Evolutionary conservation across 2,329 filamentous ascomycete genomes (phyloP).

Genomic region (Nemania abortiva): DNA sequence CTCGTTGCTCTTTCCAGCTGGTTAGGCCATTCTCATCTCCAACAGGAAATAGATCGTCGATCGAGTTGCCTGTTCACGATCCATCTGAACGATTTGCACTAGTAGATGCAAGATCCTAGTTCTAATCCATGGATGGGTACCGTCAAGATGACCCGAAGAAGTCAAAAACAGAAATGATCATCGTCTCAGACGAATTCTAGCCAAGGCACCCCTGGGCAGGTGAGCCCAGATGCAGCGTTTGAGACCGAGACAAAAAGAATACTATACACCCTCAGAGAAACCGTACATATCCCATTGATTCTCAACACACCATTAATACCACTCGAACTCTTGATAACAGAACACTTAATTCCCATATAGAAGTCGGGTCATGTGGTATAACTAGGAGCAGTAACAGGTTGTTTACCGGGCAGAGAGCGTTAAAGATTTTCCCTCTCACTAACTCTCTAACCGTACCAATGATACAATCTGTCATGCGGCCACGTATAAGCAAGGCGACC

Average conservation of each 20-base stretch:
- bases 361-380: background rate
- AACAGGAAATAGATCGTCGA: background rate
- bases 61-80: slow-evolving; percentile 1
- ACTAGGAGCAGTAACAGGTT: background rate
- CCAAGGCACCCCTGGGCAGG: background rate
- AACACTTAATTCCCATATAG: background rate
- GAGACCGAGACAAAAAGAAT: background rate
- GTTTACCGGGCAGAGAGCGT: background rate
- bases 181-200: background rate
- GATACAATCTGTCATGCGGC: background rate
- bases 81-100: background rate
- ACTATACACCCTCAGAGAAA: background rate
- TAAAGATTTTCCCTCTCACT: background rate
- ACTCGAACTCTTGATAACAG: background rate
- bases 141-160: background rate
- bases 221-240: background rate
- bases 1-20: background rate
- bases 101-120: background rate
- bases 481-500: background rate
- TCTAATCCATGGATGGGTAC: background rate
- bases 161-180: background rate
- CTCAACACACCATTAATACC: background rate
- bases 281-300: background rate
- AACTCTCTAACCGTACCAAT: background rate
- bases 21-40: background rate